phyloP scores from a whole-genome alignment of 129 eudicot species.

The carrot (Daucus carota) region DNA sequence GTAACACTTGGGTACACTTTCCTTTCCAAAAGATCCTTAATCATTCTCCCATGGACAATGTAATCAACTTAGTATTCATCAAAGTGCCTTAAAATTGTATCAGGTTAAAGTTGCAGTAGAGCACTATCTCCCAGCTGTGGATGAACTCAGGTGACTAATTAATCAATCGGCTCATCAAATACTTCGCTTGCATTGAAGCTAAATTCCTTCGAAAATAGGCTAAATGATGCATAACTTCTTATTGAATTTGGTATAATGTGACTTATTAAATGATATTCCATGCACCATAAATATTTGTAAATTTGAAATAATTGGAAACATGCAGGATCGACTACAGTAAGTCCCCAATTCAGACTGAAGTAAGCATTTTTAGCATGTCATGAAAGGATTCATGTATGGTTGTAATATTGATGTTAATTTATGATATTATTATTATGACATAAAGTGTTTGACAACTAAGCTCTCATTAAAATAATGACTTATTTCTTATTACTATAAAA shows the following conservation, averaged over 20 bases:
- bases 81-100: background rate
- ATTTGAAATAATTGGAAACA: background rate
- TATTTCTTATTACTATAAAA: too few relatives aligned
- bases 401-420: background rate
- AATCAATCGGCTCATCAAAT: background rate
- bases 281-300: background rate
- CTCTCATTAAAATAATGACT: too few relatives aligned
- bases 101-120: constrained; percentile 6
- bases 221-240: background rate
- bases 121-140: background rate
- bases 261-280: too few relatives aligned
- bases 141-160: background rate
- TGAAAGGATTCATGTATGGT: background rate
- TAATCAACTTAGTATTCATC: background rate
- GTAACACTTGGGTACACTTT: background rate
- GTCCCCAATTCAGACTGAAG: background rate
- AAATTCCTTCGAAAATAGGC: background rate
- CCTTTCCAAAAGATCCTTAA: too few relatives aligned
- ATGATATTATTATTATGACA: too few relatives aligned
- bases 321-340: background rate
- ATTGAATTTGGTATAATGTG: too few relatives aligned
- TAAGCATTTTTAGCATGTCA: background rate
- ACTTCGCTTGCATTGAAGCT: background rate
- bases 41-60: background rate
- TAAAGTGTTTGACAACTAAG: too few relatives aligned